These are phyloP conservation scores for Mycena filopes DNA, from an alignment of 768 basidiomycete species.

Conservation along the genomic window DNA sequence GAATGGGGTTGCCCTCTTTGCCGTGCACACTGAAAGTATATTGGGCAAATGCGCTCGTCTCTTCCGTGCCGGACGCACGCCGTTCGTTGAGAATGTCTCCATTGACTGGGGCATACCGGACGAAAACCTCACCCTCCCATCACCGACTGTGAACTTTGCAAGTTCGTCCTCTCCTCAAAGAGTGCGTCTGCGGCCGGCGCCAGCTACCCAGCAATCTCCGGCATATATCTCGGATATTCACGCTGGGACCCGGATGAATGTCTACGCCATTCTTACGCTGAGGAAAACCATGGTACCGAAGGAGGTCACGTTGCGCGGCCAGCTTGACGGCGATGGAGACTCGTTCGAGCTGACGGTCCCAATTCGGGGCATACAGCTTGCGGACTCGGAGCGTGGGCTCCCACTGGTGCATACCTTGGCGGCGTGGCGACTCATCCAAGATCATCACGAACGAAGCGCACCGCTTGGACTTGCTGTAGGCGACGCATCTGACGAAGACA, in stretches of 20 bases:
- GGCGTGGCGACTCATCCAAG: slow-evolving; percentile 65
- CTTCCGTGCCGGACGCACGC: slow-evolving; percentile 61
- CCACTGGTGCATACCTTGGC: slow-evolving; percentile 64
- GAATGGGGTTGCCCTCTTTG: slow-evolving; percentile 60
- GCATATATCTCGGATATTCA: slow-evolving; percentile 45
- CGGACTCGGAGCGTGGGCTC: slow-evolving; percentile 45
- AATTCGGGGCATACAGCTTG: slow-evolving; percentile 43
- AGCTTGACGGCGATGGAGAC: slow-evolving; percentile 46
- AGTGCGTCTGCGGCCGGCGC: slow-evolving; percentile 40
- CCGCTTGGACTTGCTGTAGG: slow-evolving; percentile 45
- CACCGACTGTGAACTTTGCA: slow-evolving; percentile 32
- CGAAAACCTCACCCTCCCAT: slow-evolving; percentile 33
- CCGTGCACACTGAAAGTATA: slow-evolving; percentile 57
- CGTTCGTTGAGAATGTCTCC: slow-evolving; percentile 54
- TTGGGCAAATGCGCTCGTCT: slow-evolving; percentile 59
- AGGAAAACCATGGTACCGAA: slow-evolving; percentile 42
- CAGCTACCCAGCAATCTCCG: slow-evolving; percentile 50
- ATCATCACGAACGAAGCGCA: slow-evolving; percentile 51
- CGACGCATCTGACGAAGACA: slow-evolving; percentile 44
- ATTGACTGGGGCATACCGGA: slow-evolving; percentile 62
- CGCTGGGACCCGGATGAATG: slow-evolving; percentile 46
- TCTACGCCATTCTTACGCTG: slow-evolving; percentile 48
- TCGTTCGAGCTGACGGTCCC: slow-evolving; percentile 45
- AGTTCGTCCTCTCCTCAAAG: slow-evolving; percentile 30
- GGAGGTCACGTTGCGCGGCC: slow-evolving; percentile 46